These are phyloP conservation scores for Penicillium occitanis DNA, from an alignment of 2,329 filamentous ascomycete species.

Conservation along the genomic window DNA sequence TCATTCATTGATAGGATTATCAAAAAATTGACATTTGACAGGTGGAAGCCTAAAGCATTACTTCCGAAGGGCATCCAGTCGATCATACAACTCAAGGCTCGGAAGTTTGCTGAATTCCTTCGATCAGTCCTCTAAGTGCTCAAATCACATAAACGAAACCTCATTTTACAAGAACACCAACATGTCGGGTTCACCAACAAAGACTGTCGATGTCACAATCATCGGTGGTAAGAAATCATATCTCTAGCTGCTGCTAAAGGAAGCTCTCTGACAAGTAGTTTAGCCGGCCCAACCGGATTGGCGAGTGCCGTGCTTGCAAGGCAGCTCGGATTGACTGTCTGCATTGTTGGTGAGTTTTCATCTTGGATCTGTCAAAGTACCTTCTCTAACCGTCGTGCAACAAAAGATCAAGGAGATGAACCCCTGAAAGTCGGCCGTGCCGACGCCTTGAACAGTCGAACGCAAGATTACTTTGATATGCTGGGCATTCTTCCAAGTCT, in stretches of 20 bases:
- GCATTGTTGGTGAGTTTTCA: slow-evolving; percentile 11
- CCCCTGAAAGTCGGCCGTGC: slow-evolving; percentile 11
- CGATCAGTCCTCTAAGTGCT: background rate
- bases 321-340: slow-evolving; percentile 9
- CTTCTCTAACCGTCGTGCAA: background rate
- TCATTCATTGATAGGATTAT: background rate
- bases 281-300: slow-evolving; percentile 9
- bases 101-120: background rate
- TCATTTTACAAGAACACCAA: background rate
- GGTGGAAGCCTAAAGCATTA: background rate
- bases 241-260: background rate
- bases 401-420: slow-evolving; percentile 12
- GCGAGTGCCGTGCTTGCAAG: slow-evolving; percentile 7
- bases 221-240: slow-evolving; percentile 7
- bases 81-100: background rate
- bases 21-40: background rate
- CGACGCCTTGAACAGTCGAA: slow-evolving; percentile 16
- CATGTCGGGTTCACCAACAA: background rate
- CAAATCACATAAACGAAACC: background rate
- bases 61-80: background rate
- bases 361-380: background rate
- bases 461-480: slow-evolving; percentile 17
- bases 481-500: slow-evolving; percentile 10
- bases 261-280: background rate
- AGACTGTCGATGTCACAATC: slow-evolving; percentile 5